These are phyloP conservation scores for Sclerotinia subarctica DNA, from an alignment of 2,329 filamentous ascomycete genomes.

Conservation along the genomic window DNA sequence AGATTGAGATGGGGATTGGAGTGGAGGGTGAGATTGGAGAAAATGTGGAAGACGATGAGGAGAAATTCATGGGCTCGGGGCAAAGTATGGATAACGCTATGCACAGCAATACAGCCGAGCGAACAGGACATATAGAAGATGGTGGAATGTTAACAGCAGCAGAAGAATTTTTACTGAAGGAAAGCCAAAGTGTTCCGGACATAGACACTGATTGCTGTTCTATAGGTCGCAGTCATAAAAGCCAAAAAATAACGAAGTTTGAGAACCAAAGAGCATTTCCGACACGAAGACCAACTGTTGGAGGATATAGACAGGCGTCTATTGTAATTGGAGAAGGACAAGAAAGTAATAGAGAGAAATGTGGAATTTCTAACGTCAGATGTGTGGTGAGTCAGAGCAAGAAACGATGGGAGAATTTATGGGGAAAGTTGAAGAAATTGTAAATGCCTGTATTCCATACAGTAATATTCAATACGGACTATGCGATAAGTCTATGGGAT, in stretches of 20 bases:
- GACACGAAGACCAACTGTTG: not conserved
- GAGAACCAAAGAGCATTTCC: not conserved
- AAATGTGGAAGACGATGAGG: too few relatives aligned
- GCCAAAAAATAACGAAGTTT: not conserved
- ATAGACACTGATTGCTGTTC: rapidly evolving
- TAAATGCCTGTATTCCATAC: not conserved
- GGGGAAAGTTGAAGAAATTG: not conserved
- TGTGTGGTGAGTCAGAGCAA: not conserved
- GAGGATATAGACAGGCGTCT: not conserved
- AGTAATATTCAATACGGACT: not conserved
- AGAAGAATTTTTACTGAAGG: rapidly evolving
- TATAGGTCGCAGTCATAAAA: not conserved
- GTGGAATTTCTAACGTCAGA: not conserved
- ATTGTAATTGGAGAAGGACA: not conserved
- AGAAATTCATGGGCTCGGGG: rapidly evolving
- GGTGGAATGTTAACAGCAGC: too few relatives aligned
- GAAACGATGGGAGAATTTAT: not conserved
- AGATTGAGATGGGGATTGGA: not conserved
- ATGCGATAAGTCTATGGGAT: too few relatives aligned
- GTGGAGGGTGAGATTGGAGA: not conserved
- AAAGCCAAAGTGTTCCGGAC: not conserved
- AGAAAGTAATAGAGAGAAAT: not conserved
- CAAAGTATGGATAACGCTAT: not conserved
- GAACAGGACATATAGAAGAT: rapidly evolving
- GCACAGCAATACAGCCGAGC: not conserved